Percentiles rank a stretch among this genome's conserved stretches.
Conservation (phyloP, 2,329 filamentous ascomycete species). For the Fusarium caatingaense region DNA sequence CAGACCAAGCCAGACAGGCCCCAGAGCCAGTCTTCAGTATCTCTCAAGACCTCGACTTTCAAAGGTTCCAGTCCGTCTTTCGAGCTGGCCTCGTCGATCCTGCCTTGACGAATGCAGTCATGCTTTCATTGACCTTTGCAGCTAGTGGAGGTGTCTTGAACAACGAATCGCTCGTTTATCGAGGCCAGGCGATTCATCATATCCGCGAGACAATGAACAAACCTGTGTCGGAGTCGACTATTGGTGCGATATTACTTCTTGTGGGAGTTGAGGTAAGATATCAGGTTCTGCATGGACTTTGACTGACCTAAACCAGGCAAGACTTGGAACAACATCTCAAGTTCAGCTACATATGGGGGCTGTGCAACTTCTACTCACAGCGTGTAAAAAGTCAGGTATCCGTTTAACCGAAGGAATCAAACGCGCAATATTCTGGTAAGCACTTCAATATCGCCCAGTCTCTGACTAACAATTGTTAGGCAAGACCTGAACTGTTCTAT, state of each 20-base stretch:
- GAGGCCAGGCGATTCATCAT: constrained; percentile 47
- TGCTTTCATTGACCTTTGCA: constrained; percentile 54
- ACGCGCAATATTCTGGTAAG: constrained; percentile 59
- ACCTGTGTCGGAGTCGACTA: constrained; percentile 51
- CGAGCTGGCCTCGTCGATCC: constrained; percentile 49
- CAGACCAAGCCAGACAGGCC: constrained; percentile 44
- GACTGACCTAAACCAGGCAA: constrained; percentile 48
- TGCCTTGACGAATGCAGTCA: constrained; percentile 54
- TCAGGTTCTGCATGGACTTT: accelerated
- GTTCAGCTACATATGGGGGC: constrained; percentile 58
- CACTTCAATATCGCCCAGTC: accelerated
- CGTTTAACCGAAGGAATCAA: constrained; percentile 55
- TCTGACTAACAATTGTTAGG: constrained; percentile 31
- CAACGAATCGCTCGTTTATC: constrained; percentile 52
- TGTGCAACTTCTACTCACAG: constrained; percentile 50
- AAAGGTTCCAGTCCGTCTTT: constrained; percentile 53
- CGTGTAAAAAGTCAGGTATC: constrained; percentile 47
- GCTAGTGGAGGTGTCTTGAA: constrained; percentile 43
- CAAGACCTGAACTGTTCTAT: constrained; percentile 57
- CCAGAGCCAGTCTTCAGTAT: constrained; percentile 54
- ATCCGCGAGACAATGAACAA: constrained; percentile 52
- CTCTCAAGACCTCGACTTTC: constrained; percentile 51
- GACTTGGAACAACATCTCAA: constrained; percentile 50
- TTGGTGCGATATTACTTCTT: constrained; percentile 57
- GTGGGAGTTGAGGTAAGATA: constrained; percentile 55